phyloP scores from a whole-genome alignment of 805 yeast genomes.

The Saccharomycopsis sp. region DNA sequence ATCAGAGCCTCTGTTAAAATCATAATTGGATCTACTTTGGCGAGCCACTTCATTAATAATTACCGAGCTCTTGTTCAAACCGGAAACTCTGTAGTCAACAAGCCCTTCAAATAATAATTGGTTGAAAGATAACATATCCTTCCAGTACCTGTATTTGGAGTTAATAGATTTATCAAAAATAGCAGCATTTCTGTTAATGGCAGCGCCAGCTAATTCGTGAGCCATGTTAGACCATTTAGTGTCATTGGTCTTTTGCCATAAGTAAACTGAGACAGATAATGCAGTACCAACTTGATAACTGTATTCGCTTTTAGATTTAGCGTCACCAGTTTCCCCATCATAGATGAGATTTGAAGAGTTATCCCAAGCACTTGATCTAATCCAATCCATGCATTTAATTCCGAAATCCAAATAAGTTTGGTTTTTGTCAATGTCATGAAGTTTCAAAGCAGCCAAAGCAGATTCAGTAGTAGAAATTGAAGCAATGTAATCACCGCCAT shows the following conservation, averaged over 20 bases:
- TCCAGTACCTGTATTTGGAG: conserved; percentile 48
- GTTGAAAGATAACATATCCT: conserved; percentile 55
- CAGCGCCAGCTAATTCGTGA: conserved; percentile 42
- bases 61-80: conserved; percentile 26
- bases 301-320: conserved; percentile 48
- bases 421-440: conserved; percentile 48
- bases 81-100: conserved; percentile 49
- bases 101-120: conserved; percentile 62
- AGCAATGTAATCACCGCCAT: conserved; percentile 49
- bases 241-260: conserved; percentile 46
- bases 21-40: conserved; percentile 41
- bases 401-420: conserved; percentile 49
- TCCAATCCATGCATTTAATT: conserved; percentile 53
- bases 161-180: conserved; percentile 58
- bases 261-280: conserved; percentile 43
- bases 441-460: conserved; percentile 53
- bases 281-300: conserved; percentile 66
- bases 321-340: conserved; percentile 49
- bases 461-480: conserved; percentile 64
- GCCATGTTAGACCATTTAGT: conserved; percentile 38
- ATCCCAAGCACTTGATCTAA: conserved; percentile 45
- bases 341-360: conserved; percentile 45
- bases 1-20: conserved; percentile 37
- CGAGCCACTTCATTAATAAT: conserved; percentile 48
- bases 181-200: conserved; percentile 46